Evolutionary conservation across 768 basidiomycete species (phyloP), one percentile per base, ranked within the genome.

Genomic region (Suillus brevipes): DNA sequence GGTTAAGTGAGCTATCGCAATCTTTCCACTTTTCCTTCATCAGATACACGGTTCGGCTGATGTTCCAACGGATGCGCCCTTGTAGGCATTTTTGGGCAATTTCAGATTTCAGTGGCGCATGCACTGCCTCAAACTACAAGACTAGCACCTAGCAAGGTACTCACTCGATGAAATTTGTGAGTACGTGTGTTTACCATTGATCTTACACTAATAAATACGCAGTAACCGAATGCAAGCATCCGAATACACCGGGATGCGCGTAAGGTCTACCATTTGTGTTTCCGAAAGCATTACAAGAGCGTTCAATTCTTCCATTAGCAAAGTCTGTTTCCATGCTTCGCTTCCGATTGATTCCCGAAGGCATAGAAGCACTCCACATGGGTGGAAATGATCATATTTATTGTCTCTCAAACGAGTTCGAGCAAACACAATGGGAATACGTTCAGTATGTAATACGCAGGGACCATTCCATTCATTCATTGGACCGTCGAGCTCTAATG

Each of bases 401-500:
- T 25, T 28, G 10, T 20, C 38, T 36, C 23, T 59, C 23, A 40
- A 28, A 10, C 36, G 18, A 28, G 37, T 14, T 40, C 18, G 57
- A 25, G 13, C 8, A 34, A 40, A 31, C 31, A 31, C 31, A 31
- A 58, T 57, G 36, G 25, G 49, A 50, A 28, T 20, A 13, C 34
- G 7, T 13, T n/a, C 31, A 55, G 58, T 59, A 59, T 59, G 58
- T 59, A 59, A 59, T 59, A 59, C 16, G 38, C 36, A 38, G n/a
- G n/a, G 37, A 7, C 36, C 23, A 36, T 57, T 57, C 7, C 2
- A 23, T 57, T 37, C 38, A 58, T 20, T 59, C 10, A 28, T 59
- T 38, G 37, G n/a, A 38, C 4, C 14, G 2, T 57, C 13, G 23
- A 23, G 6, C 10, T 38, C 57, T 58, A 18, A 40, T 38, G 37